Evolutionary conservation across 345 rosid species (phyloP), one percentile per base, ranked within the genome.

Genomic region (Boechera divaricarpa): DNA sequence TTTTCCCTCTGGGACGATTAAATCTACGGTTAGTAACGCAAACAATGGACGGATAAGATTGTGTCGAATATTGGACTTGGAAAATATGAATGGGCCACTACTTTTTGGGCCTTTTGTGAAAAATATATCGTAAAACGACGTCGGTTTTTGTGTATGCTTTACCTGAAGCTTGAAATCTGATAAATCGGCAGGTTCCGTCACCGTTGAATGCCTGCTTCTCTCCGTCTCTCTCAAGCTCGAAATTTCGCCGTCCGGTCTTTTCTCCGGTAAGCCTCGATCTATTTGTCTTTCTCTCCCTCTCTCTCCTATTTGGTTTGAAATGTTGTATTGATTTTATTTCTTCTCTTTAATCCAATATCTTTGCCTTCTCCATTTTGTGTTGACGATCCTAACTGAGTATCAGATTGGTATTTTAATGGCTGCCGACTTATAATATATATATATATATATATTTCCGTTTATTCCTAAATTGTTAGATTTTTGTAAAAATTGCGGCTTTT

Each of bases 11-110:
- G 53, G 4, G 39, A 4, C 9, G 70, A n/a, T 32, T 5, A 15
- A 42, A 70, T 70, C 65, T 42, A 70, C 65, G 65, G 54, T 70
- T 44, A 1, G 3, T 45, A 59, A 58, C 28, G 35, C 52, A 12
- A 48, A 41, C 4, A 31, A 15, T 44, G 57, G 57, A 70, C 57
- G 75, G 58, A 35, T 48, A 35, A 71, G 75, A 71, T 71, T 59
- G 7, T 31, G 32, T 69, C 2, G 1, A 56, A n/a, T 68, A 26
- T 38, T 38, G 35, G 1, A 2, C 18, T 31, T 47, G 10, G 8
- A n/a, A 26, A 21, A 36, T 39, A 11, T 24, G 39, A 6, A 41
- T 42, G 67, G 67, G 52, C 52, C 67, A 26, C 6, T 21, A 2
- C 3, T 9, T 3, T 15, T 5, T 26, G 60, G 59, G 61, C 51